A percentile compares a stretch with the other conserved stretches of the same genome.
Evolutionary conservation across 352 stramenopile genomes (phyloP).

Genomic region (Globisporangium solare): DNA sequence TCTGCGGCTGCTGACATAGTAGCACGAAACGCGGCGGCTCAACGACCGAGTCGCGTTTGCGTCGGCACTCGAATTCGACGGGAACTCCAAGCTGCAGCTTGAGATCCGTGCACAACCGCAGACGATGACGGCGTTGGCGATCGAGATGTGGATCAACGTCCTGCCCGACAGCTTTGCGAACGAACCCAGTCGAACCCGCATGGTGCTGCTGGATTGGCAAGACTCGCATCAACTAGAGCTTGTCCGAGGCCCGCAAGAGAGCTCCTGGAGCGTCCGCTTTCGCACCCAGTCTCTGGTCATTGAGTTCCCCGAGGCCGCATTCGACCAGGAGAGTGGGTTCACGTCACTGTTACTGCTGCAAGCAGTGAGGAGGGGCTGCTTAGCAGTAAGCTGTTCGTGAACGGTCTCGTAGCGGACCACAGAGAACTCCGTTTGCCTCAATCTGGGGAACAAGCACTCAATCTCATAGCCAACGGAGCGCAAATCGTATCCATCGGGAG

Average conservation of each 20-base stretch:
- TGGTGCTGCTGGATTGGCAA: slow-evolving; percentile 30
- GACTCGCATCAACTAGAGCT: slow-evolving; percentile 31
- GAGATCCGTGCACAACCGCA: slow-evolving; percentile 13
- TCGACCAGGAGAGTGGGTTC: background rate
- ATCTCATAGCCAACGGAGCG: background rate
- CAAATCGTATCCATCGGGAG: slow-evolving; percentile 26
- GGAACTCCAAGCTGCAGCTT: slow-evolving; percentile 20
- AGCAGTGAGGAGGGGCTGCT: too few species aligned
- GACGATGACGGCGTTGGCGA: slow-evolving; percentile 26
- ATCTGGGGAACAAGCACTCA: too few species aligned
- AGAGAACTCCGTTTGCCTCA: too few species aligned
- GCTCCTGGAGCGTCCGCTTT: slow-evolving; percentile 23
- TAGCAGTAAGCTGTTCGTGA: too few species aligned
- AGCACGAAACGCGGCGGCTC: background rate
- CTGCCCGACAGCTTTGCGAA: slow-evolving; percentile 3
- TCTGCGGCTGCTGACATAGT: slow-evolving; percentile 3
- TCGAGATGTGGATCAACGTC: slow-evolving; percentile 40
- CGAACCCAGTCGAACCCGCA: background rate
- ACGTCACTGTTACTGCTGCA: too few species aligned
- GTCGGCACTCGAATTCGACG: slow-evolving; percentile 20
- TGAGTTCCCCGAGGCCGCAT: slow-evolving; percentile 18
- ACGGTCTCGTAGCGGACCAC: too few species aligned
- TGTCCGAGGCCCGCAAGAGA: background rate
- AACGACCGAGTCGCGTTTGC: slow-evolving; percentile 15
- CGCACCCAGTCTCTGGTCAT: slow-evolving; percentile 23